These are phyloP conservation scores for Lotus japonicus DNA, from an alignment of 306 rosid genomes.

Conservation along the genomic window DNA sequence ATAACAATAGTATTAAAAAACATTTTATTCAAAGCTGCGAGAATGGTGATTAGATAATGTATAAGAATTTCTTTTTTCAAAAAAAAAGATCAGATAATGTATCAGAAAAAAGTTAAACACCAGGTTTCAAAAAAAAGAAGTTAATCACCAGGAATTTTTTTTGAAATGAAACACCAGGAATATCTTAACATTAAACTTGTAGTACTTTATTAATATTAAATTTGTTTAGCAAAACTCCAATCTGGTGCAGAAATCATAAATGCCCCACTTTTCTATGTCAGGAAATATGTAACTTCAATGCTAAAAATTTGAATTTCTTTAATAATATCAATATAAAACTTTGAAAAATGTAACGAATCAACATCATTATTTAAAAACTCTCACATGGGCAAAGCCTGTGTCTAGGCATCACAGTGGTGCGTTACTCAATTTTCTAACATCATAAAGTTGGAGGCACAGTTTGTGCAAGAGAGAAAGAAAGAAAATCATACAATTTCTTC, in stretches of 20 bases:
- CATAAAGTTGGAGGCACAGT: neutral
- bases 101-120: too few relatives aligned
- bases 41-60: too few relatives aligned
- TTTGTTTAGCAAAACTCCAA: neutral
- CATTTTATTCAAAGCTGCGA: neutral
- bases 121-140: too few relatives aligned
- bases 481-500: constrained; percentile 6
- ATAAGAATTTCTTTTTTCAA: too few relatives aligned
- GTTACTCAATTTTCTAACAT: constrained; percentile 10
- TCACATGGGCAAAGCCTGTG: constrained; percentile 19
- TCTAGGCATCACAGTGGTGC: constrained; percentile 1
- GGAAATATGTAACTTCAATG: neutral
- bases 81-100: neutral
- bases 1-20: neutral
- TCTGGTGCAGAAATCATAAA: constrained; percentile 1
- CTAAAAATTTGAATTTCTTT: constrained; percentile 3
- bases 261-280: neutral
- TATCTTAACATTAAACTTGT: neutral
- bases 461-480: neutral
- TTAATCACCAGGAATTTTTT: too few relatives aligned
- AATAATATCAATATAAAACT: neutral
- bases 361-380: constrained; percentile 12
- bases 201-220: neutral
- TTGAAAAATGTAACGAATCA: neutral
- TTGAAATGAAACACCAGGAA: neutral